These are phyloP conservation scores for Phaeosphaeria sp. DNA, from an alignment of 2,329 filamentous ascomycete species.

Conservation along the genomic window DNA sequence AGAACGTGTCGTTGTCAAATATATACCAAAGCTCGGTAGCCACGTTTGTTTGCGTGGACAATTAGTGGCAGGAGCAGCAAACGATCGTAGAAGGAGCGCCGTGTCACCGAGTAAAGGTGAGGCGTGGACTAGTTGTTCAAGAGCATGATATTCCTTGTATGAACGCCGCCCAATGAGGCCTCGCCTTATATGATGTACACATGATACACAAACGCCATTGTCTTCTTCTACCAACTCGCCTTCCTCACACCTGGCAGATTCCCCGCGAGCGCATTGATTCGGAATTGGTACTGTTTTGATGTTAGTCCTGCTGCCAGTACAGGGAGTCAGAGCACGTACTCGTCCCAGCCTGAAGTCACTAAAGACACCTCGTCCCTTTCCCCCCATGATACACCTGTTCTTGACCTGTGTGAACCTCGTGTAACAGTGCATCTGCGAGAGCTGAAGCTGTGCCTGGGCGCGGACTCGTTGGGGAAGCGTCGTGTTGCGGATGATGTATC, in stretches of 20 bases:
- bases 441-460: constrained; percentile 89
- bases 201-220: constrained; percentile 17
- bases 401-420: constrained; percentile 91
- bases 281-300: constrained; percentile 83
- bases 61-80: constrained; percentile 16
- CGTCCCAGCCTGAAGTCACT: constrained; percentile 90
- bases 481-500: constrained; percentile 92
- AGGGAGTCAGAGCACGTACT: constrained; percentile 61
- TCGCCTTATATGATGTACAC: constrained; percentile 31
- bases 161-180: constrained; percentile 41
- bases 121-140: not conserved
- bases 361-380: constrained; percentile 88
- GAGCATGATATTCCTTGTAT: not conserved
- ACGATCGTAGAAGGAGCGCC: constrained; percentile 13
- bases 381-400: constrained; percentile 90
- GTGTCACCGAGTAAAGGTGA: not conserved
- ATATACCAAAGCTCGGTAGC: not conserved
- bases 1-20: not conserved
- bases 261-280: constrained; percentile 84
- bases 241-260: constrained; percentile 91
- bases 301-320: constrained; percentile 14
- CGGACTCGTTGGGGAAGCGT: constrained; percentile 80
- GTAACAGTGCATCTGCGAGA: constrained; percentile 95
- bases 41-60: constrained; percentile 14
- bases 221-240: constrained; percentile 80